A percentile compares a stretch with the other conserved stretches of the same genome.
Conservation (phyloP, 2,329 filamentous ascomycete genomes). For the Drechslerella stenobrocha region DNA sequence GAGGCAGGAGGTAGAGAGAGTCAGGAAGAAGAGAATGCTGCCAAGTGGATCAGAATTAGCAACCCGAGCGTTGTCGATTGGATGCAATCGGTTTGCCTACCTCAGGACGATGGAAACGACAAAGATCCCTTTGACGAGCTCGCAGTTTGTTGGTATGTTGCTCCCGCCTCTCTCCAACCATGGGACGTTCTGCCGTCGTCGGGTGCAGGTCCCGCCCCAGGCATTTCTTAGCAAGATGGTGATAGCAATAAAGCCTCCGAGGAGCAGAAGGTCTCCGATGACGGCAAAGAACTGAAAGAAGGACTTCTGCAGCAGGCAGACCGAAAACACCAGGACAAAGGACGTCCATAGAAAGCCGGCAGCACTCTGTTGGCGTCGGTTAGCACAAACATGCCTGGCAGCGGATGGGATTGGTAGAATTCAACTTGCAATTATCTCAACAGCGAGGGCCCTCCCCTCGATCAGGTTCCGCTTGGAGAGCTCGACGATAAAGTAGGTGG, state of each 20-base stretch:
- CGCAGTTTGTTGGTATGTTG: constrained; percentile 22
- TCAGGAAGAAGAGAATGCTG: constrained; percentile 42
- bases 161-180: constrained; percentile 32
- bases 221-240: constrained; percentile 47
- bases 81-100: constrained; percentile 2
- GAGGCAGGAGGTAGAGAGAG: constrained; percentile 34
- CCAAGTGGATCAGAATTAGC: constrained; percentile 22
- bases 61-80: not conserved
- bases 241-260: constrained; percentile 49
- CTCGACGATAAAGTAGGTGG: constrained; percentile 38
- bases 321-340: constrained; percentile 45
- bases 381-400: constrained; percentile 2
- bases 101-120: constrained; percentile 27
- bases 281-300: constrained; percentile 48
- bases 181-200: constrained; percentile 4
- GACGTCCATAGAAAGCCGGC: constrained; percentile 34
- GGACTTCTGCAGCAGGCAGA: constrained; percentile 49
- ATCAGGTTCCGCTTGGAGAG: constrained; percentile 32
- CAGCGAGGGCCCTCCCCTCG: constrained; percentile 25
- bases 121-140: constrained; percentile 37
- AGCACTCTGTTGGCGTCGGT: constrained; percentile 15
- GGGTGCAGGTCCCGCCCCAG: constrained; percentile 20
- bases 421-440: constrained; percentile 37
- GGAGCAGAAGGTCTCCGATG: constrained; percentile 40
- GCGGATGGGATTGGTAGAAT: not conserved